Conservation (phyloP, 495 filamentous ascomycete genomes). For the Penicillium maclennaniae region DNA sequence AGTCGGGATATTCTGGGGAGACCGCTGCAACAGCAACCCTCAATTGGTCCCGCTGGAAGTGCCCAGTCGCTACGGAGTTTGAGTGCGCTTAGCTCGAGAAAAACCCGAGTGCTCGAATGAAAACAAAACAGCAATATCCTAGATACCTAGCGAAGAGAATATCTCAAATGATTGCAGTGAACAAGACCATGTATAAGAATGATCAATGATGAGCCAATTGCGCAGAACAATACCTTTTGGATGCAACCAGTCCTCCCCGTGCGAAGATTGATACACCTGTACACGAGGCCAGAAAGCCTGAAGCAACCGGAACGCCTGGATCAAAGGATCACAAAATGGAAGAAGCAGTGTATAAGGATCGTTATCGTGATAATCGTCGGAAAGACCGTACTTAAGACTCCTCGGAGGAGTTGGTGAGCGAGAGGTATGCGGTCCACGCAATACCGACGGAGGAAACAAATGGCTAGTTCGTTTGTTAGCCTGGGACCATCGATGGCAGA, state of each 20-base stretch:
- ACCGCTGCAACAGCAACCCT: neutral
- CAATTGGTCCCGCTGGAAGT: conserved; percentile 18
- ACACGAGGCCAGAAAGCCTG: conserved; percentile 14
- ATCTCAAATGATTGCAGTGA: neutral
- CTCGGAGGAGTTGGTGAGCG: conserved; percentile 85
- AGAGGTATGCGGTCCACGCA: conserved; percentile 98
- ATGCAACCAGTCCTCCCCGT: conserved; percentile 18
- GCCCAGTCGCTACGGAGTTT: conserved; percentile 18
- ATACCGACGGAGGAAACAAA: conserved; percentile 97
- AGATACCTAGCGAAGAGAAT: neutral
- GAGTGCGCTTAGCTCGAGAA: neutral
- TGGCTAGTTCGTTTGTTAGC: conserved; percentile 53
- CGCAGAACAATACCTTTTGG: conserved; percentile 12
- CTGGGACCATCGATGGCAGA: neutral
- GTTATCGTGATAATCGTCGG: conserved; percentile 17
- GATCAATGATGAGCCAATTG: conserved; percentile 1
- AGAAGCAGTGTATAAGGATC: conserved; percentile 13
- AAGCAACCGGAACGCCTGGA: conserved; percentile 17
- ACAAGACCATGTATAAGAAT: conserved; percentile 8
- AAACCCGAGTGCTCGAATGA: conserved; percentile 2
- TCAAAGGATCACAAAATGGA: neutral
- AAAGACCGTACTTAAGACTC: conserved; percentile 40
- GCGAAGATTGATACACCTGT: conserved; percentile 8
- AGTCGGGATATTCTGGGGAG: conserved; percentile 23
- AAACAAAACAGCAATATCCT: neutral